phyloP scores from a whole-genome alignment of 768 basidiomycete species.

The Suillus hirtellus region DNA sequence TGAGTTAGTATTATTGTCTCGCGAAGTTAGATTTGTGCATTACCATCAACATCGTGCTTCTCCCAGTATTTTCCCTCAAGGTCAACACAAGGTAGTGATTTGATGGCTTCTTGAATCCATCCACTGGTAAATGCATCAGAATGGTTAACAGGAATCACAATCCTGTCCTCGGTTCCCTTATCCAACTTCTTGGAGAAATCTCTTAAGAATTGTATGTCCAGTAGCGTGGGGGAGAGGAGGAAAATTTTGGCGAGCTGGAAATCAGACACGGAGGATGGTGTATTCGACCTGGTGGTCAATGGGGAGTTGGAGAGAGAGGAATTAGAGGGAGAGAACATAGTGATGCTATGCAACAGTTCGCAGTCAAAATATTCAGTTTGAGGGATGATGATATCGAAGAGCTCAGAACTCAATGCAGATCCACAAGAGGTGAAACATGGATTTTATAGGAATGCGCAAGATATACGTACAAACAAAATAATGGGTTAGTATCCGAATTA shows the following conservation, averaged over 20 bases:
- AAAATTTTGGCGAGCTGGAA: conserved; percentile 20
- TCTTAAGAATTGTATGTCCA: conserved; percentile 17
- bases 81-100: not conserved
- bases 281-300: conserved; percentile 23
- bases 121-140: not conserved
- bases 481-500: not conserved
- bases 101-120: not conserved
- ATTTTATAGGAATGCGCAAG: conserved; percentile 26
- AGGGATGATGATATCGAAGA: not conserved
- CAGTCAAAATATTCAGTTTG: not conserved
- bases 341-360: not conserved
- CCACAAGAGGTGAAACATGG: conserved; percentile 10
- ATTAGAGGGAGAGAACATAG: conserved; percentile 22
- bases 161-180: conserved; percentile 29
- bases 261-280: conserved; percentile 25
- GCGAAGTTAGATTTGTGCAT: not conserved
- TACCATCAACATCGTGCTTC: not conserved
- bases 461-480: conserved; percentile 11
- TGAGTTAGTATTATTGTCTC: not conserved
- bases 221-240: conserved; percentile 24
- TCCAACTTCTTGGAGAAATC: conserved; percentile 24
- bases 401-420: not conserved
- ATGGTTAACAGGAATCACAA: conserved; percentile 27
- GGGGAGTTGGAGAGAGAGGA: conserved; percentile 19
- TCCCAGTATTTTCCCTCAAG: not conserved